Conservation (phyloP, 2,329 filamentous ascomycete species). For the Drechslerella coelobrocha region DNA sequence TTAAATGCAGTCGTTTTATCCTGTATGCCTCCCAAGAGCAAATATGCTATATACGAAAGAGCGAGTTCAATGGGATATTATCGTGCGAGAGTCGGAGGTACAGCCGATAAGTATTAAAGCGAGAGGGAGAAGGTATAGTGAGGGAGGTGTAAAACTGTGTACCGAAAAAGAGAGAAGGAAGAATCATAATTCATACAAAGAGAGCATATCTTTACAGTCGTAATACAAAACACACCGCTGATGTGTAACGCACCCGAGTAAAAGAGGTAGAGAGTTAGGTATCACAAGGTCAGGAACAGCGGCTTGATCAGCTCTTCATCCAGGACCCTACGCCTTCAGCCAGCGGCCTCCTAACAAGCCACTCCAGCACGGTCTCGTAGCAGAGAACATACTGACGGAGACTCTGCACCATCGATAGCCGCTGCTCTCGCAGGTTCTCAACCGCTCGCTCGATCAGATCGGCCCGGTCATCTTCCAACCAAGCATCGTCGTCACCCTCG, state of each 20-base stretch:
- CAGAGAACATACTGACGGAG: conserved; percentile 92
- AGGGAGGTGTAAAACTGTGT: no score
- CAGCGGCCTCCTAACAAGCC: conserved; percentile 64
- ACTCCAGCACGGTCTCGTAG: conserved; percentile 93
- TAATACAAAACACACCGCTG: no score
- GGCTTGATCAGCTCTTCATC: conserved; percentile 32
- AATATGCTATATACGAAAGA: no score
- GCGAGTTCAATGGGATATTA: no score
- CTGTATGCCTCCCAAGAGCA: no score
- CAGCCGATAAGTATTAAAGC: no score
- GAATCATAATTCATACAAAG: background rate
- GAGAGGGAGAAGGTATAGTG: no score
- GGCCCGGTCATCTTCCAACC: conserved; percentile 72
- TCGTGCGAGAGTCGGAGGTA: no score
- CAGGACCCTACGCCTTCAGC: conserved; percentile 31
- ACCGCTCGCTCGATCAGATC: conserved; percentile 88
- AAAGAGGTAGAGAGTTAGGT: background rate
- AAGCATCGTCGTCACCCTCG: conserved; percentile 63
- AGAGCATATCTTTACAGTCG: no score
- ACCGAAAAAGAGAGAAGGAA: background rate
- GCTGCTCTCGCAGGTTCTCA: conserved; percentile 84
- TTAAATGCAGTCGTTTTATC: no score
- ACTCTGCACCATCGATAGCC: conserved; percentile 96
- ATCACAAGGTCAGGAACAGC: background rate
- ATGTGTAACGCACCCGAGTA: background rate